Base-by-base conservation (phyloP, 2,329 filamentous ascomycete genomes). In the Leptodontidium sp. region DNA sequence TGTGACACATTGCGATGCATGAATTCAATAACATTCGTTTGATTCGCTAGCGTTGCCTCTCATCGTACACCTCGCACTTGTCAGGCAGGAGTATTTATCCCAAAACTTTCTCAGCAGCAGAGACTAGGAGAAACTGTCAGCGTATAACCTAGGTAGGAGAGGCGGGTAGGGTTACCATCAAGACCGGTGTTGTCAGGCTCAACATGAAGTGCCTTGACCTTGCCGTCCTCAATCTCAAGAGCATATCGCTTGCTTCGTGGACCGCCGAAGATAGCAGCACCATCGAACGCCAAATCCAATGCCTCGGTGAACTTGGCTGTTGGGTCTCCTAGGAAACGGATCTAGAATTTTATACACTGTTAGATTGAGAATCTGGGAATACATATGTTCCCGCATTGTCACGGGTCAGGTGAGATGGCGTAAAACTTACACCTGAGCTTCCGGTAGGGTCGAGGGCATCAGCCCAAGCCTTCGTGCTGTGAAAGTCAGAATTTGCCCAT, bases 111-210 rank as follows among this genome's bases (percentile, higher is more conserved):
- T 84, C 83, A 32, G 84, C 84, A 53, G 81, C 77, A 53, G 83
- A 84, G 29, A 84, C 84, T 84, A 69, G 53, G 17, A 45, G 59
- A 32, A 52, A 53, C 49, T 32, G 63, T 74, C 59, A 73, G 65
- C 43, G 65, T 29, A 53, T 15, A 50, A 24, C 8, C 26, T 2
- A 57, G 21, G 6, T 1, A 45, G n/a, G 7, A 38, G n/a, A 21
- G 24, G 9, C 17, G 24, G 4, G 38, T 12, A 21, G n/a, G 59
- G 49, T 80, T 83, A 94, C 93, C 91, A 73, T 91, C 85, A 61
- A 94, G 87, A 43, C 93, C 93, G 49, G 92, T 96, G 82, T 92
- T 94, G 80, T 98, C 94, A 12, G 93, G 91, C 85, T 98, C 95
- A 64, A 97, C 88, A 76, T 93, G 89, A 24, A 91, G 87, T 76